These are phyloP conservation scores for Macrotyloma uniflorum DNA, from an alignment of 306 rosid genomes.

Conservation along the genomic window DNA sequence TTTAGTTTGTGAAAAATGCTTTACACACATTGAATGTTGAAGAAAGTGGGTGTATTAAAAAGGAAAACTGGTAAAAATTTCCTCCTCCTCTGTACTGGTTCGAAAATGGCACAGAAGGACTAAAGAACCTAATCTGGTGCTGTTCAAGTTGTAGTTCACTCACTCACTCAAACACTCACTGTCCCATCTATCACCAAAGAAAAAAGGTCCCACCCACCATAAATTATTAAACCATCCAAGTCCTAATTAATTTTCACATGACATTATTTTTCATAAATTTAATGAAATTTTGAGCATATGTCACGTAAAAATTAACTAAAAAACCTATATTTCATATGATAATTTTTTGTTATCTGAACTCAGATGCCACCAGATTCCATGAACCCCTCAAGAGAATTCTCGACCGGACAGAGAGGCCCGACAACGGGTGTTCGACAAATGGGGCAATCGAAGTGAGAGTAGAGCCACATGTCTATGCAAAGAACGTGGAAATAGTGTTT, in stretches of 20 bases:
- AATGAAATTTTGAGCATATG: not conserved
- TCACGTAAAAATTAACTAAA: not conserved
- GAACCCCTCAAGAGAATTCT: conserved; percentile 41
- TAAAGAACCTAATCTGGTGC: not conserved
- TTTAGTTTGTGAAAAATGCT: not conserved
- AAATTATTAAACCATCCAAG: not conserved
- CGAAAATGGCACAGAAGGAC: no score
- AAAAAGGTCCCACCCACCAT: not conserved
- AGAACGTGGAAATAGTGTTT: conserved; percentile 73
- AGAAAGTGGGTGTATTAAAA: no score
- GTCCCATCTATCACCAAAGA: not conserved
- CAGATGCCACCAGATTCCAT: conserved; percentile 14
- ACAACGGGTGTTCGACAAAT: conserved; percentile 72
- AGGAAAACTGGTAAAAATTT: no score
- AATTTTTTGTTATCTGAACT: not conserved
- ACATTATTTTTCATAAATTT: not conserved
- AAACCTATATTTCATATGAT: not conserved
- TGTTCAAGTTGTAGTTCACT: conserved; percentile 20
- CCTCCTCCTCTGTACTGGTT: no score
- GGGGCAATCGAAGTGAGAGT: conserved; percentile 89
- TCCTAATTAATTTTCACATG: not conserved
- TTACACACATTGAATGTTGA: not conserved
- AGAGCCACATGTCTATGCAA: conserved; percentile 95
- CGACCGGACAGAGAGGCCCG: not conserved
- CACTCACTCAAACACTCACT: not conserved